These are phyloP conservation scores for Albatrellus ellisii DNA, from an alignment of 768 basidiomycete genomes.

Conservation along the genomic window DNA sequence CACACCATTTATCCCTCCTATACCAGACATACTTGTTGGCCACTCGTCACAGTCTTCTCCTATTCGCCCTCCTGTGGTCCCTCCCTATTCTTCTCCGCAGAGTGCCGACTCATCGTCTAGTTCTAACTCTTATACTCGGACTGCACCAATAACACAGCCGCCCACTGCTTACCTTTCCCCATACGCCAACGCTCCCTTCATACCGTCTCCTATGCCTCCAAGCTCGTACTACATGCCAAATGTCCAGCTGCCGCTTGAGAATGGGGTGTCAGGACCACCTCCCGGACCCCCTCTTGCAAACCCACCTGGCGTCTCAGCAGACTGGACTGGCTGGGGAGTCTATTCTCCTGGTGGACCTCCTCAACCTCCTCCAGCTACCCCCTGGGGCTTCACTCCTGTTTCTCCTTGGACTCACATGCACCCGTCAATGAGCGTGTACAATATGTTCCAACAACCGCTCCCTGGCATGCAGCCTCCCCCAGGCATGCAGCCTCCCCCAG, in stretches of 20 bases:
- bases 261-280: neutral
- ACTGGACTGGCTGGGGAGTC: constrained; percentile 19
- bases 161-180: constrained; percentile 11
- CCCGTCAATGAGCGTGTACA: neutral
- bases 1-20: constrained; percentile 21
- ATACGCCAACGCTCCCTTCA: constrained; percentile 11
- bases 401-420: neutral
- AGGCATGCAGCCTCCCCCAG: neutral
- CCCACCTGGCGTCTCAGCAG: constrained; percentile 18
- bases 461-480: neutral
- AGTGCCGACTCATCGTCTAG: neutral
- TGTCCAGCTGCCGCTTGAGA: constrained; percentile 15
- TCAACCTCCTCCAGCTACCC: constrained; percentile 10
- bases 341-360: constrained; percentile 5
- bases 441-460: neutral
- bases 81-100: constrained; percentile 11
- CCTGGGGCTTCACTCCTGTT: too few relatives aligned
- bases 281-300: constrained; percentile 5
- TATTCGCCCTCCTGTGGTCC: constrained; percentile 17
- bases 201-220: constrained; percentile 11
- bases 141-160: constrained; percentile 10
- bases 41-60: constrained; percentile 13
- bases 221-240: constrained; percentile 23
- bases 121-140: neutral
- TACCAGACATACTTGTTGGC: constrained; percentile 13